Conservation (phyloP, 2,329 filamentous ascomycete genomes). For the Pseudocercospora macadamiae region DNA sequence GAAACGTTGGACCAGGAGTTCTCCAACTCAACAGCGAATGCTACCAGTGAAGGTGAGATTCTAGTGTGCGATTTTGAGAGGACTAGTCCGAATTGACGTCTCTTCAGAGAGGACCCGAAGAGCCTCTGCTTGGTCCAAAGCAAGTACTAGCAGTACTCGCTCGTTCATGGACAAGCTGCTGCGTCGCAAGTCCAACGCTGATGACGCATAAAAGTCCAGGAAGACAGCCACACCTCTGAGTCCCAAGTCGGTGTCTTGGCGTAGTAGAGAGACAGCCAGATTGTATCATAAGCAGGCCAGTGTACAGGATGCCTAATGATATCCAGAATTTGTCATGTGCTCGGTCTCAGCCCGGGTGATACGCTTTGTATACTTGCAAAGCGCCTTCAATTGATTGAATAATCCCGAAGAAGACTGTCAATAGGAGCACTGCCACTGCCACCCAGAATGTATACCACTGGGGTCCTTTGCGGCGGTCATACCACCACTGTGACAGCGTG, state of each 20-base stretch:
- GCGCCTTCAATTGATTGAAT: slow-evolving; percentile 42
- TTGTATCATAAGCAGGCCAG: too few species aligned
- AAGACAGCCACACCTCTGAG: background rate
- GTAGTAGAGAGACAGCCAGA: background rate
- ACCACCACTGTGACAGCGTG: slow-evolving; percentile 48
- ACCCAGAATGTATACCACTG: slow-evolving; percentile 56
- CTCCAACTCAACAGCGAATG: background rate
- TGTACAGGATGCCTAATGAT: too few species aligned
- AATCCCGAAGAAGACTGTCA: slow-evolving; percentile 47
- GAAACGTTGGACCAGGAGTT: background rate
- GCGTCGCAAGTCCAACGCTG: background rate
- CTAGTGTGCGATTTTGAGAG: background rate
- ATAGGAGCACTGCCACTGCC: slow-evolving; percentile 40
- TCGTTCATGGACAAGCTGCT: background rate
- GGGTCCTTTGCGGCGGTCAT: slow-evolving; percentile 45
- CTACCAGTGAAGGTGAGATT: background rate
- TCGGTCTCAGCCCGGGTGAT: background rate
- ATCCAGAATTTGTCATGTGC: too few species aligned
- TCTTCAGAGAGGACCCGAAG: background rate
- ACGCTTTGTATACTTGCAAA: slow-evolving; percentile 32
- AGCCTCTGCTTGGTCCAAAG: background rate
- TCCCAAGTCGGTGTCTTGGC: background rate
- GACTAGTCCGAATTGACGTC: background rate
- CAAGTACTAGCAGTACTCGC: background rate
- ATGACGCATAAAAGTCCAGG: too few species aligned